Evolutionary conservation across 148 eudicot genomes (phyloP).

Genomic region (Arctostaphylos glauca): DNA sequence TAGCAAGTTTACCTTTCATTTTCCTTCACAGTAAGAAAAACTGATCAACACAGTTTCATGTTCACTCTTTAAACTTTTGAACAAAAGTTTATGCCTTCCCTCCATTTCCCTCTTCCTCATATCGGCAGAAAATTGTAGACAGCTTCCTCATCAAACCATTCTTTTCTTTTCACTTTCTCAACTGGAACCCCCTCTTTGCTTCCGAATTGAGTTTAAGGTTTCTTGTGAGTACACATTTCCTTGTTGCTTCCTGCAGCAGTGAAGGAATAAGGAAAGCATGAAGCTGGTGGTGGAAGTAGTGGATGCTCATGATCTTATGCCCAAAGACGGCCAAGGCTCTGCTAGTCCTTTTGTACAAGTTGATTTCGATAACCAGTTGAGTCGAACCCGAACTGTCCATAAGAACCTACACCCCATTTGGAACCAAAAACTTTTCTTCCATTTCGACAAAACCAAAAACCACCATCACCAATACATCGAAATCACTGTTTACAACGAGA

Average conservation of each 20-base stretch:
- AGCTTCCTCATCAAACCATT: slow-evolving; percentile 11
- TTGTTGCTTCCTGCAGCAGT: neutral
- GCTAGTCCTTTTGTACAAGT: slow-evolving; percentile 36
- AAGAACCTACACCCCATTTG: slow-evolving; percentile 36
- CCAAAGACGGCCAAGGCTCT: slow-evolving; percentile 35
- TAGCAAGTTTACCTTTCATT: neutral
- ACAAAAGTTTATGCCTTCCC: slow-evolving; percentile 12
- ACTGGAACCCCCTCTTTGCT: slow-evolving; percentile 1
- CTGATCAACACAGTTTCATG: neutral
- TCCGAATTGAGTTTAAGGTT: neutral
- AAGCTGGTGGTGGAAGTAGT: slow-evolving; percentile 35
- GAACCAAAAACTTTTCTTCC: slow-evolving; percentile 35
- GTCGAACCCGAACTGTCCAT: slow-evolving; percentile 29
- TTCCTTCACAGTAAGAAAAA: neutral
- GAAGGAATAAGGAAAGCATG: slow-evolving; percentile 31
- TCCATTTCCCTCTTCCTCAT: slow-evolving; percentile 8
- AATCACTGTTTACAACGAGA: slow-evolving; percentile 30
- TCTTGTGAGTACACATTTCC: slow-evolving; percentile 7
- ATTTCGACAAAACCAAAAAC: slow-evolving; percentile 23
- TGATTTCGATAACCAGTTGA: slow-evolving; percentile 33
- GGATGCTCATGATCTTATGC: slow-evolving; percentile 41
- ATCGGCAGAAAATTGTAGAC: neutral
- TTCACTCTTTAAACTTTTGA: neutral
- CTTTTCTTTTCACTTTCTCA: slow-evolving; percentile 1
- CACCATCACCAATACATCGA: slow-evolving; percentile 28